A percentile compares a stretch with the other conserved stretches of the same genome.
phyloP scores from a whole-genome alignment of 2,329 filamentous ascomycete genomes.

The Acarospora socialis region DNA sequence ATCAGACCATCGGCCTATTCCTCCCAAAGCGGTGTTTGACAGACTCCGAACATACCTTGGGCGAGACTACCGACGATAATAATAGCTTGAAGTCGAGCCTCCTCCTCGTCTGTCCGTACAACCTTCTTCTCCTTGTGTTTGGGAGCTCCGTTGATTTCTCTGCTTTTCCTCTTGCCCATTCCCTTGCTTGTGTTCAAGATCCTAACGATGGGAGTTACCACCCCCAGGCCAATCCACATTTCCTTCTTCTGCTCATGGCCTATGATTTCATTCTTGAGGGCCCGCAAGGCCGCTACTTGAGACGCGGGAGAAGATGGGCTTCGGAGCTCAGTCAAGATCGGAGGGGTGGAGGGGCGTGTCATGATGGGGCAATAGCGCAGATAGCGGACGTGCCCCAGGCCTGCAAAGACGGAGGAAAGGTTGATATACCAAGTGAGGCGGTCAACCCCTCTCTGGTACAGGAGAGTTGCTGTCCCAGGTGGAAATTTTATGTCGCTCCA shows the following conservation, averaged over 20 bases:
- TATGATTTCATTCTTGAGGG: slow-evolving; percentile 77
- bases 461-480: no score
- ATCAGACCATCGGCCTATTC: background rate
- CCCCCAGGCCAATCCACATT: slow-evolving; percentile 55
- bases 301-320: slow-evolving; percentile 32
- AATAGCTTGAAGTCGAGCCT: slow-evolving; percentile 60
- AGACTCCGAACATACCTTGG: slow-evolving; percentile 55
- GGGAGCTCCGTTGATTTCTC: slow-evolving; percentile 20
- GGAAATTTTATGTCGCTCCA: no score
- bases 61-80: slow-evolving; percentile 76
- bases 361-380: no score
- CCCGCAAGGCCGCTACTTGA: slow-evolving; percentile 45
- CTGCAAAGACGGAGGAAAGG: no score
- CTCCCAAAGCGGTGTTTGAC: slow-evolving; percentile 1
- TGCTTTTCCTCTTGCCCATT: slow-evolving; percentile 28
- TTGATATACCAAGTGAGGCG: no score
- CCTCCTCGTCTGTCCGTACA: slow-evolving; percentile 46
- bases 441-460: no score
- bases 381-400: no score
- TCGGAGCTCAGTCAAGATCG: slow-evolving; percentile 43
- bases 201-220: slow-evolving; percentile 47
- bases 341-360: slow-evolving; percentile 39
- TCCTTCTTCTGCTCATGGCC: slow-evolving; percentile 83
- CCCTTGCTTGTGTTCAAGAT: slow-evolving; percentile 34
- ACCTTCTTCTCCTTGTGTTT: slow-evolving; percentile 15